Percentiles rank a stretch among this genome's conserved stretches.
phyloP scores from a whole-genome alignment of 805 yeast genomes.

The Cyberlindnera euphorbiiphila region DNA sequence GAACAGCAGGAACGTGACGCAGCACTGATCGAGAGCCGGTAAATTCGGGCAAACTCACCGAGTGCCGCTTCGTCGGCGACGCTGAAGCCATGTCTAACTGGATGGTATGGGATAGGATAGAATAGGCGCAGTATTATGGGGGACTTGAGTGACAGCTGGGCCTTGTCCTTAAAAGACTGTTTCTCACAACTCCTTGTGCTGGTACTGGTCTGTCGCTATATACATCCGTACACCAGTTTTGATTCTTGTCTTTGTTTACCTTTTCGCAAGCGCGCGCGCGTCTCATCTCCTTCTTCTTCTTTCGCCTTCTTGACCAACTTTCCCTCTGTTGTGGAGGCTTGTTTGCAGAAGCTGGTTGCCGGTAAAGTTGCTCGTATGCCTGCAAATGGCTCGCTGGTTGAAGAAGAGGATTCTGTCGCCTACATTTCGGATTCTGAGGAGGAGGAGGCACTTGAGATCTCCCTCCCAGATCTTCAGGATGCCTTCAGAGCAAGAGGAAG shows the following conservation, averaged over 20 bases:
- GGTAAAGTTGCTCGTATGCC: too few relatives aligned
- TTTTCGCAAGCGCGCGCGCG: conserved; percentile 3
- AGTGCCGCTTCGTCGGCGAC: conserved; percentile 26
- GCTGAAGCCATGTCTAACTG: conserved; percentile 10
- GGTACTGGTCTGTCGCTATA: too few relatives aligned
- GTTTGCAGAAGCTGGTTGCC: too few relatives aligned
- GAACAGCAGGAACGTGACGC: too few relatives aligned
- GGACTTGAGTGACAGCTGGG: too few relatives aligned
- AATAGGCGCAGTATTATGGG: too few relatives aligned
- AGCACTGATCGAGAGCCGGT: too few relatives aligned
- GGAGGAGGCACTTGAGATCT: conserved; percentile 11
- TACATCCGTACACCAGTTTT: conserved; percentile 7
- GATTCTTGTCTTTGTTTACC: conserved; percentile 10
- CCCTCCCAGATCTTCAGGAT: conserved; percentile 1
- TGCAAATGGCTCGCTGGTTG: not conserved
- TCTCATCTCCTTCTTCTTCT: not conserved
- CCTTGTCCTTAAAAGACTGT: too few relatives aligned
- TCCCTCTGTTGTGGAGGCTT: too few relatives aligned
- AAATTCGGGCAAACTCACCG: conserved; percentile 25
- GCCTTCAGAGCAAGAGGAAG: conserved; percentile 1
- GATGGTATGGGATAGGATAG: too few relatives aligned
- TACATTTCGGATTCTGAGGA: conserved; percentile 19
- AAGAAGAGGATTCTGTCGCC: not conserved
- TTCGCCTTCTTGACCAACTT: too few relatives aligned
- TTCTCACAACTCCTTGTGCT: too few relatives aligned